Conservation (phyloP, 192 early-diverging fungal genomes). For the Polychytrium aggregatum region DNA sequence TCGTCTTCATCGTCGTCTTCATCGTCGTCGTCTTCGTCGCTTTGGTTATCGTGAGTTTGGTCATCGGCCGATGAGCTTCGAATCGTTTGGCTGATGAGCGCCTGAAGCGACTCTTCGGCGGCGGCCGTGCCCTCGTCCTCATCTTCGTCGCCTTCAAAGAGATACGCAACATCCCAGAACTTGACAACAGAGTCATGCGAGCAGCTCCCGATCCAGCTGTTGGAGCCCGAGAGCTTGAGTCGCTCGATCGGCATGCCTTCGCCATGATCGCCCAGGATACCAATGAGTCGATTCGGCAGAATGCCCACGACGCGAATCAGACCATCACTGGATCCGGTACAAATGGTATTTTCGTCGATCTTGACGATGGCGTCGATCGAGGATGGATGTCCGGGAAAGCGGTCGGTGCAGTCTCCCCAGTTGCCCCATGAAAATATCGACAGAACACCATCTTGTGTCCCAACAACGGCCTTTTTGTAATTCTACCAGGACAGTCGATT, state of each 20-base stretch:
- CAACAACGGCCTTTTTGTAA: conserved; percentile 75
- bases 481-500: conserved; percentile 42
- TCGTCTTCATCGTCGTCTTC: too few relatives aligned
- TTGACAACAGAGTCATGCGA: conserved; percentile 78
- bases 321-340: conserved; percentile 89
- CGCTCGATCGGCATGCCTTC: conserved; percentile 77
- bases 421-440: conserved; percentile 81
- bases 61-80: too few relatives aligned
- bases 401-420: conserved; percentile 89
- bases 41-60: too few relatives aligned
- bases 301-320: conserved; percentile 72
- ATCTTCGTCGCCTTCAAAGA: conserved; percentile 37
- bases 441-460: conserved; percentile 80
- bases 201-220: conserved; percentile 64
- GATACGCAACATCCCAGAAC: conserved; percentile 64
- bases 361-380: conserved; percentile 80
- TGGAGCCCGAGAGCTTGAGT: conserved; percentile 58
- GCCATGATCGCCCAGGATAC: conserved; percentile 79
- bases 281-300: conserved; percentile 85
- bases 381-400: conserved; percentile 87
- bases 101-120: conserved; percentile 45
- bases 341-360: conserved; percentile 70
- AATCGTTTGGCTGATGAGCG: too few relatives aligned
- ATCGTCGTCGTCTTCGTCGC: too few relatives aligned
- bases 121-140: conserved; percentile 47